Percentiles rank a stretch among this genome's conserved stretches.
Evolutionary conservation across 2,329 filamentous ascomycete genomes (phyloP).

Genomic region (Phyllachora maydis): DNA sequence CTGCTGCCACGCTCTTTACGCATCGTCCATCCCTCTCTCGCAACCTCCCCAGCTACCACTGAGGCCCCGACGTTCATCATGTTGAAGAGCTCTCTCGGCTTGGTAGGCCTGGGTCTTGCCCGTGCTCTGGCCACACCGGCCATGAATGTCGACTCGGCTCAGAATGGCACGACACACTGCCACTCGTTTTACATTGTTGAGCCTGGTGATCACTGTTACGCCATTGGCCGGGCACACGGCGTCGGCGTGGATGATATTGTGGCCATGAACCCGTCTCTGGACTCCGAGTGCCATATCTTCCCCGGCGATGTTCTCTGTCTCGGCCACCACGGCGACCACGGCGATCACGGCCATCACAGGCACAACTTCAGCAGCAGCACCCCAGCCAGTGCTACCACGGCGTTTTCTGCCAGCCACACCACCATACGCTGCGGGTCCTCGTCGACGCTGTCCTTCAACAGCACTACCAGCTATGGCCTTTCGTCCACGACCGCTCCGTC

Average conservation of each 20-base stretch:
- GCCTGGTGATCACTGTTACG: conserved; percentile 4
- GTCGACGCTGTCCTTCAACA: too few relatives aligned
- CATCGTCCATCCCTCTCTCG: too few relatives aligned
- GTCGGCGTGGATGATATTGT: conserved; percentile 2
- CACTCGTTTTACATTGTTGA: conserved; percentile 4
- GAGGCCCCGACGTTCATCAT: too few relatives aligned
- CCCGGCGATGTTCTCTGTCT: neutral
- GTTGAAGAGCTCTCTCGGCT: conserved; percentile 8
- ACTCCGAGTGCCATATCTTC: neutral
- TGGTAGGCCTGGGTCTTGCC: conserved; percentile 8
- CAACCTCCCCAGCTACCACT: too few relatives aligned
- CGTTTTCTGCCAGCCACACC: too few relatives aligned
- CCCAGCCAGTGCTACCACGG: too few relatives aligned
- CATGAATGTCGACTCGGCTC: conserved; percentile 14
- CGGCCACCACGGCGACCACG: neutral
- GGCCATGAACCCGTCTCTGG: conserved; percentile 3
- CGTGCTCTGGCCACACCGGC: conserved; percentile 6
- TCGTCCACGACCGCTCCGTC: too few relatives aligned
- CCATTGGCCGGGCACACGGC: conserved; percentile 3
- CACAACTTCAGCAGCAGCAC: too few relatives aligned
- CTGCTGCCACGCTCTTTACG: conserved; percentile 8
- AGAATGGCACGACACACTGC: conserved; percentile 8
- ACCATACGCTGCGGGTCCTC: too few relatives aligned
- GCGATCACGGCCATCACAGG: too few relatives aligned
- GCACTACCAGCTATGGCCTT: too few relatives aligned